Percentiles rank a stretch among this genome's conserved stretches.
Evolutionary conservation across 805 yeast species (phyloP).

Genomic region (Ogataea naganishii): DNA sequence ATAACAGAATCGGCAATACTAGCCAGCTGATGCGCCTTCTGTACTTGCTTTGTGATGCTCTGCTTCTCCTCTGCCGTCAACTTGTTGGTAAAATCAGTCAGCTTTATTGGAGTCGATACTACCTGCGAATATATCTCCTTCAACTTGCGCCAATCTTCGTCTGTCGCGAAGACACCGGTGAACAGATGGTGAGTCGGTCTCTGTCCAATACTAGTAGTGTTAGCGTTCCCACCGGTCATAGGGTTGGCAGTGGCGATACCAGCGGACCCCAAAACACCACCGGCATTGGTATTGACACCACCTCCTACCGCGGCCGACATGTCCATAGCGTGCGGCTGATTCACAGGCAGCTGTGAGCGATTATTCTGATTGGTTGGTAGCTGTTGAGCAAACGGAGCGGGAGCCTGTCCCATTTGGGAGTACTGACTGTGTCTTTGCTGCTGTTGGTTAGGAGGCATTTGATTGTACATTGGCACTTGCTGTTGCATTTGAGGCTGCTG

Average conservation of each 20-base stretch:
- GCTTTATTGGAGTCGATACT: constrained; percentile 51
- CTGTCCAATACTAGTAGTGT: not conserved
- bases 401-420: constrained; percentile 6
- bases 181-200: constrained; percentile 7
- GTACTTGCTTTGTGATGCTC: constrained; percentile 45
- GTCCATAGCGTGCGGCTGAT: constrained; percentile 1
- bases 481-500: constrained; percentile 15
- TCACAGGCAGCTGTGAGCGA: constrained; percentile 1
- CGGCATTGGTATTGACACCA: too few relatives aligned
- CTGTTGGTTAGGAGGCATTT: constrained; percentile 4
- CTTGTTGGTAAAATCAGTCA: constrained; percentile 56
- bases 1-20: constrained; percentile 60
- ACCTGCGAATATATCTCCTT: constrained; percentile 63
- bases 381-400: constrained; percentile 13
- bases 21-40: constrained; percentile 48
- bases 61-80: constrained; percentile 59
- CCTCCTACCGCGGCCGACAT: too few relatives aligned
- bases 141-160: constrained; percentile 54
- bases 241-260: too few relatives aligned
- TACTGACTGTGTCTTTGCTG: constrained; percentile 6
- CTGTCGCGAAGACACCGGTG: constrained; percentile 34
- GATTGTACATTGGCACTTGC: constrained; percentile 8
- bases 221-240: too few relatives aligned
- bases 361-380: constrained; percentile 24
- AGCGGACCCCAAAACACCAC: too few relatives aligned